Base-by-base conservation (phyloP, 1,284 basidiomycete genomes). In the Amylostereum chailletii region DNA sequence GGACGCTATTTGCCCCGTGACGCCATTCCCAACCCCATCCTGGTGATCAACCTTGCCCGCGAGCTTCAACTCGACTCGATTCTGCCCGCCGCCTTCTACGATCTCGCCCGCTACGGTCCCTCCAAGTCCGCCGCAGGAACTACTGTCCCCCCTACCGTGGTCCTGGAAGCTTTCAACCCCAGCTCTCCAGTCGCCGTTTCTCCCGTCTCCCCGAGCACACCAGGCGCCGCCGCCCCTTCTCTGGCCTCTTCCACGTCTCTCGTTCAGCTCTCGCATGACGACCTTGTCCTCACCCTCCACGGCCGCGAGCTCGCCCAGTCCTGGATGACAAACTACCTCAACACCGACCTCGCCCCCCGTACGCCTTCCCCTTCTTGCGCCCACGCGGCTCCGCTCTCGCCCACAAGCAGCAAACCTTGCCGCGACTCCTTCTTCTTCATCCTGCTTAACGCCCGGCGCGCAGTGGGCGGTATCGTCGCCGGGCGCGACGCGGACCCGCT, bases 401-500 rank as follows among this genome's bases (percentile, higher is more conserved):
- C 53, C 53, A 57, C 57, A 42, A 53, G 52, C 47, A 64, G 42
- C 55, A 65, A 55, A 56, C 59, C 31, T 4, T 87, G 85, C 63
- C 67, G 68, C 52, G 81, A 86, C 52, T 83, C 83, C 9, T 85
- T 83, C 65, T 83, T 85, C 63, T 84, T 81, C 61, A 78, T 88
- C 66, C 77, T 77, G 67, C 74, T 87, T 51, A 86, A 87, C 60
- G 66, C 83, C 31, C 66, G 86, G 41, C 77, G 85, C 48, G 74
- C 79, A 29, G 74, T 87, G 45, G 79, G 81, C 1, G 84, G 85
- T 0, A 79, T 87, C 53, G 76, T 83, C 1, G 72, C 69, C 48
- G 85, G 85, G 42, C 70, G 85, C 32, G 84, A 87, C 58, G 84
- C 80, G 3, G 84, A 87, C 58, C 81, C 83, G 51, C 63, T 87